Percentiles rank a stretch among this genome's conserved stretches.
phyloP scores from a whole-genome alignment of 2,329 filamentous ascomycete species.

The Aspergillus piperis region DNA sequence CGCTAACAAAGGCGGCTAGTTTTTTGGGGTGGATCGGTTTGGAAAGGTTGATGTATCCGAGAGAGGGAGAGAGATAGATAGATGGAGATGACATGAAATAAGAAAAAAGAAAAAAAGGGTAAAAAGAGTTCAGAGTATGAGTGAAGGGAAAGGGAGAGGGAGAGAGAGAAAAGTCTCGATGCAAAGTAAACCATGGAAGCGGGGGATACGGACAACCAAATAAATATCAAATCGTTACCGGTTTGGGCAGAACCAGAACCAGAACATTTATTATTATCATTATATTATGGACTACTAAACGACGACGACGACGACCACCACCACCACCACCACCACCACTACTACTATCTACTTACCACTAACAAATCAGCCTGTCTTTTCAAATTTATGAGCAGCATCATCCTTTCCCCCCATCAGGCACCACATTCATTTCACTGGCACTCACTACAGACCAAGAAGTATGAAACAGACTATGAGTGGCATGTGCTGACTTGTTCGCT shows the following conservation, averaged over 20 bases:
- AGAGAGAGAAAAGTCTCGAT: background rate
- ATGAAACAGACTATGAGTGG: background rate
- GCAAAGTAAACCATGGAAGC: background rate
- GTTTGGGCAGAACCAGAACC: background rate
- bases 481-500: slow-evolving; percentile 1
- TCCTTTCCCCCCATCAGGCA: background rate
- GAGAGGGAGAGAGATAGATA: background rate
- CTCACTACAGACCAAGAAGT: background rate
- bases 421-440: background rate
- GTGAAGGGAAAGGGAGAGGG: background rate
- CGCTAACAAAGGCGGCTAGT: background rate
- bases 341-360: no score
- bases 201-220: background rate
- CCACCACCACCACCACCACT: no score
- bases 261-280: no score
- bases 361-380: no score
- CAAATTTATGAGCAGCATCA: background rate
- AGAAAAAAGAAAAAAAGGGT: slow-evolving; percentile 11
- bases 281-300: no score
- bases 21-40: background rate
- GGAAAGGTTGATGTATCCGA: background rate
- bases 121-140: slow-evolving; percentile 21
- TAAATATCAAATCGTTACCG: background rate
- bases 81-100: slow-evolving; percentile 5
- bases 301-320: no score